A percentile compares a stretch with the other conserved stretches of the same genome.
These are phyloP conservation scores for Penicillium janthinellum DNA, from an alignment of 2,329 filamentous ascomycete species.

Conservation along the genomic window DNA sequence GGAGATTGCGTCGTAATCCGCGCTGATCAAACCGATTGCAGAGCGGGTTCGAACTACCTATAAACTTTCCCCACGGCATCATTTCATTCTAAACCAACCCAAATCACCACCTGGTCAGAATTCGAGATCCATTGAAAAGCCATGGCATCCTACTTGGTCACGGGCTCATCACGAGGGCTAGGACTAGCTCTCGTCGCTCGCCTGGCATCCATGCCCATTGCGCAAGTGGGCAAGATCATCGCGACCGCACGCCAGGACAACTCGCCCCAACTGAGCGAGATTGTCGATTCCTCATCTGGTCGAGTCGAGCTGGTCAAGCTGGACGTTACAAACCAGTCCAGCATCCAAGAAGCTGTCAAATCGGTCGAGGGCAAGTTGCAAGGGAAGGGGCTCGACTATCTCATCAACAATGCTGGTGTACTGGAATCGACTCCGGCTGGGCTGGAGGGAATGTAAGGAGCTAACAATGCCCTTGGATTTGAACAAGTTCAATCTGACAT, in stretches of 20 bases:
- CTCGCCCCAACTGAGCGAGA: conserved; percentile 34
- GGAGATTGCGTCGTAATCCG: not conserved
- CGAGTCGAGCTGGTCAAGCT: conserved; percentile 42
- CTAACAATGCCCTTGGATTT: not conserved
- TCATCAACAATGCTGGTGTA: conserved; percentile 51
- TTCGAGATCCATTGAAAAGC: not conserved
- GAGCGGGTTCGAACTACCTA: not conserved
- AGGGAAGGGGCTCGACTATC: conserved; percentile 48
- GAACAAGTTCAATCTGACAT: not conserved
- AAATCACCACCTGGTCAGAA: not conserved
- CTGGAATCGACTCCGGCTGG: conserved; percentile 19
- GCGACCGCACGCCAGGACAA: conserved; percentile 44
- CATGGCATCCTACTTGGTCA: conserved; percentile 44
- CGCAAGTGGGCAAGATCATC: conserved; percentile 45
- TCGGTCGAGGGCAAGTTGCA: conserved; percentile 37
- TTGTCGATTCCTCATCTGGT: conserved; percentile 38
- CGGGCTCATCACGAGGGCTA: conserved; percentile 40
- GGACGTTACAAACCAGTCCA: conserved; percentile 40
- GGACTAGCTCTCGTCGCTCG: conserved; percentile 39
- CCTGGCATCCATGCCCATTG: conserved; percentile 33
- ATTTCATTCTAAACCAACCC: not conserved
- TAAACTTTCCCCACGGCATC: not conserved
- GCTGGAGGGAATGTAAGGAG: conserved; percentile 29
- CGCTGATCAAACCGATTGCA: not conserved
- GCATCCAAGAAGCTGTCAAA: conserved; percentile 38